These are phyloP conservation scores for Ramaria rubella DNA, from an alignment of 768 basidiomycete genomes.

Conservation along the genomic window DNA sequence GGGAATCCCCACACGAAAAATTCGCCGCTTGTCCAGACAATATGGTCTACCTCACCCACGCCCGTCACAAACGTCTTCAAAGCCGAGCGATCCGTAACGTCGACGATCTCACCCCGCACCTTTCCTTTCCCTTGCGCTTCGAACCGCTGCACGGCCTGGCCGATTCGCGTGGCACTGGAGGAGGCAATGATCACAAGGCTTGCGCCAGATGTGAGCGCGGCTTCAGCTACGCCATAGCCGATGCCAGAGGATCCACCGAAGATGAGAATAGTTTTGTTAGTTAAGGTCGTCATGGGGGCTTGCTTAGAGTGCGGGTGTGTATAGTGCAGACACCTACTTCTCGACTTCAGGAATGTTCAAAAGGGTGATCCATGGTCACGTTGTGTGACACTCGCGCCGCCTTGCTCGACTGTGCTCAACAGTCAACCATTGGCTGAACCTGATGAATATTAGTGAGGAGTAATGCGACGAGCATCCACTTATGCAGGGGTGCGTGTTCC, in stretches of 20 bases:
- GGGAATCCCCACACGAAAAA: constrained; percentile 2
- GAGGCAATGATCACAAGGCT: constrained; percentile 13
- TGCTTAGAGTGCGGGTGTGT: no score
- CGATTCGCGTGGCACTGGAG: constrained; percentile 1
- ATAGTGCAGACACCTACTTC: no score
- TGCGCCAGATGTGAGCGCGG: background rate
- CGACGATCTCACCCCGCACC: constrained; percentile 5
- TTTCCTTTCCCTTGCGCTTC: background rate
- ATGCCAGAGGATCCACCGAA: constrained; percentile 12
- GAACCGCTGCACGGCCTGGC: constrained; percentile 1
- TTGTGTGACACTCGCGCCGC: no score
- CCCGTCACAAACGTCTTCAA: constrained; percentile 2
- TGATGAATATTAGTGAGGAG: no score
- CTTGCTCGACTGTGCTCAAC: no score
- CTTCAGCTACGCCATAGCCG: no score
- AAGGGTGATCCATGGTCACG: no score
- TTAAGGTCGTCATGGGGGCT: constrained; percentile 7
- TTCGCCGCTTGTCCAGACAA: constrained; percentile 12
- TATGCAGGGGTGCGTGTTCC: no score
- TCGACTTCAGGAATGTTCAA: no score
- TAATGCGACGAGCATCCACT: no score
- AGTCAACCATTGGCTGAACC: no score
- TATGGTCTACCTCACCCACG: constrained; percentile 13
- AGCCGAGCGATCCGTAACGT: background rate
- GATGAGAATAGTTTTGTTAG: constrained; percentile 8